phyloP scores from a whole-genome alignment of 2,329 filamentous ascomycete genomes.

The Teratosphaeriaceae sp. region DNA sequence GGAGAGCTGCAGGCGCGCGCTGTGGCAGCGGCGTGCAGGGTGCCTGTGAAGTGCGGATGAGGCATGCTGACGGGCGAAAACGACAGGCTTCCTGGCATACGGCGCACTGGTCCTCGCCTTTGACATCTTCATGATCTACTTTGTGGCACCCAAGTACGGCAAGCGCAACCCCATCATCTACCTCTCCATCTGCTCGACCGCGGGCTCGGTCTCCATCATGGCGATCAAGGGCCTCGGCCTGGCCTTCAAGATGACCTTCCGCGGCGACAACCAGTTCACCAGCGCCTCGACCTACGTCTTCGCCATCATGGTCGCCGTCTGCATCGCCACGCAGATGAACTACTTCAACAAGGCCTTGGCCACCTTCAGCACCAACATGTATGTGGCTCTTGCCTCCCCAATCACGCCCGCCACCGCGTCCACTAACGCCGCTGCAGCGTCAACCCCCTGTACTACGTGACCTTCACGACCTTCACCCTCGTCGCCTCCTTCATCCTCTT shows the following conservation, averaged over 20 bases:
- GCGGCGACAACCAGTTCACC: constrained; percentile 89
- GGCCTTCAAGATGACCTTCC: constrained; percentile 88
- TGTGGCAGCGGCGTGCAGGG: neutral
- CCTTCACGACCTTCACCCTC: constrained; percentile 90
- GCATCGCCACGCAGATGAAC: constrained; percentile 99
- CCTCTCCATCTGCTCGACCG: constrained; percentile 94
- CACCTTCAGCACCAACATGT: constrained; percentile 97
- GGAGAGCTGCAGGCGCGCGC: neutral
- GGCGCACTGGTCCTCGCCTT: constrained; percentile 73
- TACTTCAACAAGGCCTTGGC: constrained; percentile 99
- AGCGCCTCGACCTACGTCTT: constrained; percentile 97
- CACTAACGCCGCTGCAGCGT: constrained; percentile 53
- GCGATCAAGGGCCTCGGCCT: constrained; percentile 98
- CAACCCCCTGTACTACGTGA: constrained; percentile 95
- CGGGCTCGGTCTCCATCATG: constrained; percentile 98
- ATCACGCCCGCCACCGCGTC: too few relatives aligned
- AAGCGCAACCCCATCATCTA: constrained; percentile 95
- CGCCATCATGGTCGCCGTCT: constrained; percentile 84
- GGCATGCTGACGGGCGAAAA: constrained; percentile 6
- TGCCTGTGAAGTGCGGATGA: neutral
- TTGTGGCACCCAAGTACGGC: constrained; percentile 78
- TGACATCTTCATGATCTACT: constrained; percentile 93
- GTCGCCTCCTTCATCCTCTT: constrained; percentile 95
- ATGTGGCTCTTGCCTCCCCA: constrained; percentile 39
- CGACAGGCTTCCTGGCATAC: constrained; percentile 86